Evolutionary conservation across 192 early-diverging fungal genomes (phyloP).

Genomic region (Mortierella claussenii): DNA sequence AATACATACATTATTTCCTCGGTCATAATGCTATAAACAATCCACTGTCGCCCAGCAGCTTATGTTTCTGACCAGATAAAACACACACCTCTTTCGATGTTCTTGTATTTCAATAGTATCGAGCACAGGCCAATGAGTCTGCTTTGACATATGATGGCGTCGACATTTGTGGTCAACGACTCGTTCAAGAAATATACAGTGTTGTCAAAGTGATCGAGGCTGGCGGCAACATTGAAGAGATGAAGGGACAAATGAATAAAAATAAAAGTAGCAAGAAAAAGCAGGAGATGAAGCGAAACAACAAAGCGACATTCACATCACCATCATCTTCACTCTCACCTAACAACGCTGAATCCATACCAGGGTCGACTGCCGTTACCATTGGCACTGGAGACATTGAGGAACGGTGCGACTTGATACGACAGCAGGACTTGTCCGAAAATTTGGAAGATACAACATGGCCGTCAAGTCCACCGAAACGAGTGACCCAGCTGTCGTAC

Average conservation of each 20-base stretch:
- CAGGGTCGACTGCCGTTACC: no score
- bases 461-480: neutral
- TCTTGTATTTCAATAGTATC: slow-evolving; percentile 45
- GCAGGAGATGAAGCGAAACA: neutral
- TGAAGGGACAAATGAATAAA: slow-evolving; percentile 42
- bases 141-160: slow-evolving; percentile 66
- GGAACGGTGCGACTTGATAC: no score
- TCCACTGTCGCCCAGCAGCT: neutral
- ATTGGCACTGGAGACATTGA: no score
- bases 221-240: slow-evolving; percentile 41
- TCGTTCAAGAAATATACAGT: slow-evolving; percentile 54
- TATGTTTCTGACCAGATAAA: no score
- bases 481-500: slow-evolving; percentile 30
- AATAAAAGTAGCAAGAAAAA: neutral
- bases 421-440: no score
- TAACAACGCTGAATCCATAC: neutral
- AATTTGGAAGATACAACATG: no score
- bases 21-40: no score
- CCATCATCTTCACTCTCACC: neutral
- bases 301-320: neutral
- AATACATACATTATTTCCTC: no score
- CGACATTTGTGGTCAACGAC: slow-evolving; percentile 62
- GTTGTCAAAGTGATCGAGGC: slow-evolving; percentile 23
- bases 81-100: no score
- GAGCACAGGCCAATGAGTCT: slow-evolving; percentile 54